Percentiles rank a stretch among this genome's conserved stretches.
Evolutionary conservation across 495 filamentous ascomycete species (phyloP).

Genomic region (Aspergillus olivimuriae): DNA sequence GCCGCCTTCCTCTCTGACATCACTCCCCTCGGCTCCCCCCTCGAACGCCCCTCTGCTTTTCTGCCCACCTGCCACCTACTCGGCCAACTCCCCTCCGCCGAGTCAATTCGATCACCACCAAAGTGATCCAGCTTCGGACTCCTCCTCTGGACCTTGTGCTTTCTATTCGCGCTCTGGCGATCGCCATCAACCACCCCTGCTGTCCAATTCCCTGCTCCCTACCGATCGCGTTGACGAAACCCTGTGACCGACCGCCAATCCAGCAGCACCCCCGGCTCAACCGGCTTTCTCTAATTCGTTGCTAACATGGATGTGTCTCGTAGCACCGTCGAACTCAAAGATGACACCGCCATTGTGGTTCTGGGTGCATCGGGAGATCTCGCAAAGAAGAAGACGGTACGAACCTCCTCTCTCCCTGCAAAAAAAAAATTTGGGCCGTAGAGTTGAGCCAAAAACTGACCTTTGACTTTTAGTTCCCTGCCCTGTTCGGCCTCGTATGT

Average conservation of each 20-base stretch:
- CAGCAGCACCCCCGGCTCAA: conserved; percentile 5
- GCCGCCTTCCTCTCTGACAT: conserved; percentile 37
- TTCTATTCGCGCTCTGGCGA: too few relatives aligned
- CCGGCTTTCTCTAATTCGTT: conserved; percentile 7
- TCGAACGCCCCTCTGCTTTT: conserved; percentile 14
- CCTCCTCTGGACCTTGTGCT: too few relatives aligned
- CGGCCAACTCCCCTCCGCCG: neutral
- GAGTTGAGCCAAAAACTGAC: conserved; percentile 24
- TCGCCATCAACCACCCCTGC: conserved; percentile 1
- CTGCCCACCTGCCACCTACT: conserved; percentile 12
- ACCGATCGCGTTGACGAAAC: neutral
- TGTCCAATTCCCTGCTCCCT: neutral
- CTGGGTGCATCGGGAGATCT: conserved; percentile 96
- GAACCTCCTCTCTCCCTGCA: conserved; percentile 24
- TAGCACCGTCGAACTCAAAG: conserved; percentile 89
- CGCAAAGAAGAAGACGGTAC: conserved; percentile 98
- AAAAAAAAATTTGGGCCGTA: conserved; percentile 2
- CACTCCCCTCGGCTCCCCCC: conserved; percentile 27
- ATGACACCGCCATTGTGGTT: conserved; percentile 96
- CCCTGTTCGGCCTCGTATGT: conserved; percentile 94
- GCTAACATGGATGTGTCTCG: conserved; percentile 24
- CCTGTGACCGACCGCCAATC: conserved; percentile 2
- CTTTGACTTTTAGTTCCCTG: conserved; percentile 71
- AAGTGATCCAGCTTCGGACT: too few relatives aligned
- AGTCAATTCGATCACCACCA: too few relatives aligned